These are phyloP conservation scores for Chlorella sp. DNA, from an alignment of 139 green algal genomes.

Conservation along the genomic window DNA sequence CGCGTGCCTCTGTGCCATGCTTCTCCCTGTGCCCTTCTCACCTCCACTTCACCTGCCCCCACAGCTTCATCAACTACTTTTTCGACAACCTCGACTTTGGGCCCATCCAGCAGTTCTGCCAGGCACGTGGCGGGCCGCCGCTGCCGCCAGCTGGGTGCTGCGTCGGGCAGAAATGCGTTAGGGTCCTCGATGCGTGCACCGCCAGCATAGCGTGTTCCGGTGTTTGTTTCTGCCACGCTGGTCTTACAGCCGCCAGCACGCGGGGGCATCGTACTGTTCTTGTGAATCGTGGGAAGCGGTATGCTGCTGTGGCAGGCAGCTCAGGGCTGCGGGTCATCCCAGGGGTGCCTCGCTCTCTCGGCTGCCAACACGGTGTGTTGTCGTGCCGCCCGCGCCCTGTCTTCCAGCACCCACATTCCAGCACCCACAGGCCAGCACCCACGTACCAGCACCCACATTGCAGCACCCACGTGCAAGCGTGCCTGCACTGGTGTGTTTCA, in stretches of 20 bases:
- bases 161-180: too few relatives aligned
- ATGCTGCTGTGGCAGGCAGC: neutral
- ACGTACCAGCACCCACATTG: too few relatives aligned
- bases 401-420: too few relatives aligned
- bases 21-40: neutral
- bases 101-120: constrained; percentile 55
- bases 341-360: neutral
- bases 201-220: neutral
- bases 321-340: too few relatives aligned
- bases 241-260: neutral
- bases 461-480: too few relatives aligned
- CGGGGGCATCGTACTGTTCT: too few relatives aligned
- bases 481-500: too few relatives aligned
- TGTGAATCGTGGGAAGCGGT: too few relatives aligned
- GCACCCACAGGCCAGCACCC: too few relatives aligned
- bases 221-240: neutral
- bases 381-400: too few relatives aligned
- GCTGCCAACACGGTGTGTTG: neutral
- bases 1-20: too few relatives aligned
- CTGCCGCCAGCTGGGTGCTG: neutral
- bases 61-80: constrained; percentile 64
- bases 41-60: neutral
- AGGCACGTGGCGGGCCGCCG: constrained; percentile 26
- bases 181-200: too few relatives aligned
- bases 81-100: constrained; percentile 62